Evolutionary conservation across 2,329 filamentous ascomycete genomes (phyloP), one percentile per base, ranked within the genome.

Genomic region (Cephalotrichum gorgonifer): DNA sequence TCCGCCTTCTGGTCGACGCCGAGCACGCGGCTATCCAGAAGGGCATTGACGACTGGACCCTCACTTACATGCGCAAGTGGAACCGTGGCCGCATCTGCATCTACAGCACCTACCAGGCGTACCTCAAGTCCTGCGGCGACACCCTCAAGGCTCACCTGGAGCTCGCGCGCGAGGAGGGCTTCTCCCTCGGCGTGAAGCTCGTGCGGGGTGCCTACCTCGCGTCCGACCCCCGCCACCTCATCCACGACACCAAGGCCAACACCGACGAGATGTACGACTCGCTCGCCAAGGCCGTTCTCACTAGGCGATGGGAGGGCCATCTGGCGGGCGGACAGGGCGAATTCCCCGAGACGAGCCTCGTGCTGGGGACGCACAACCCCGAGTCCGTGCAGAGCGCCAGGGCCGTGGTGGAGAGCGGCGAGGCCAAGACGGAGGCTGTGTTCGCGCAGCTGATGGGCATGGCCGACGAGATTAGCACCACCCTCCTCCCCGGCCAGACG

Each of bases 381-480:
- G 76, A 77, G 38, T 87, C 85, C 4, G 83, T 95, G 8, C 68
- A 72, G 23, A 71, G 68, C 44, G 77, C 76, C 14, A 74, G 75
- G 23, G 68, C 66, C 12, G 64, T 83, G 25, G 69, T 76, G 50
- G 72, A 73, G 55, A 63, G 58, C 6, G 69, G 69, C 12, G 60
- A 58, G 8, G 67, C 68, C 53, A 65, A 65, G 58, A 66, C 64
- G 0, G 60, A 62, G 23, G 58, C 70, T 41, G 63, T 65, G 0
- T 72, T 69, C 43, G 71, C 86, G 3, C 90, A 96, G 68, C 77
- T 96, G 1, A 86, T 91, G 70, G 90, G 91, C 38, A 97, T 97
- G 91, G 91, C 91, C 2, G 91, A 97, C 57, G 90, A 96, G 62
- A 81, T 97, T 47, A 88, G 84, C 62, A 83, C 79, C 60, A 78